These are phyloP conservation scores for Melanogaster broomeanus DNA, from an alignment of 768 basidiomycete species.

Conservation along the genomic window DNA sequence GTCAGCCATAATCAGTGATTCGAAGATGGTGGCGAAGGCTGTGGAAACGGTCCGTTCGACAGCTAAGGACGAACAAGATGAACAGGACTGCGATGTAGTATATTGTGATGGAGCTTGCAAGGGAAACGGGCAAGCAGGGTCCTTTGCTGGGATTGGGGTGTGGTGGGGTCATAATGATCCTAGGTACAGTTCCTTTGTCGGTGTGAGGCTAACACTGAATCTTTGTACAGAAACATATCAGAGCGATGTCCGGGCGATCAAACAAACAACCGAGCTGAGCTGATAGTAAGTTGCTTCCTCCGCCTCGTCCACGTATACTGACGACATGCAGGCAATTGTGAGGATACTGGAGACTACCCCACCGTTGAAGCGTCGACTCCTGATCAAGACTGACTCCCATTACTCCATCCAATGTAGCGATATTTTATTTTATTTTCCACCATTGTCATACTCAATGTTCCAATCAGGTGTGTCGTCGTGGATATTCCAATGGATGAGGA, in stretches of 20 bases:
- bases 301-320: neutral
- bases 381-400: conserved; percentile 84
- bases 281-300: conserved; percentile 58
- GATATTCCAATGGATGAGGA: conserved; percentile 67
- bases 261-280: conserved; percentile 88
- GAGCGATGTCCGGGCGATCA: conserved; percentile 84
- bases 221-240: conserved; percentile 64
- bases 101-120: conserved; percentile 89
- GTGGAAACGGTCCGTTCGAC: neutral
- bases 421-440: conserved; percentile 5
- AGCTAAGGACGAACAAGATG: conserved; percentile 31
- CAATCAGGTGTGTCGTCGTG: conserved; percentile 64
- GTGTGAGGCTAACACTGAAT: neutral
- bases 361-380: conserved; percentile 49
- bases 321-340: conserved; percentile 69
- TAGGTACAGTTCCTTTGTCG: conserved; percentile 37
- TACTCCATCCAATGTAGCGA: conserved; percentile 76
- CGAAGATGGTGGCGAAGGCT: neutral
- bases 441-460: conserved; percentile 5
- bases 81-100: conserved; percentile 49
- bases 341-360: conserved; percentile 79
- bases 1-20: neutral
- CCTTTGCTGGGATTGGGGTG: conserved; percentile 83
- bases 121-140: conserved; percentile 70
- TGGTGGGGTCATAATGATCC: conserved; percentile 80